A percentile compares a stretch with the other conserved stretches of the same genome.
Conservation (phyloP, 208 protist genomes). For the Wallacemonas rigidus region DNA sequence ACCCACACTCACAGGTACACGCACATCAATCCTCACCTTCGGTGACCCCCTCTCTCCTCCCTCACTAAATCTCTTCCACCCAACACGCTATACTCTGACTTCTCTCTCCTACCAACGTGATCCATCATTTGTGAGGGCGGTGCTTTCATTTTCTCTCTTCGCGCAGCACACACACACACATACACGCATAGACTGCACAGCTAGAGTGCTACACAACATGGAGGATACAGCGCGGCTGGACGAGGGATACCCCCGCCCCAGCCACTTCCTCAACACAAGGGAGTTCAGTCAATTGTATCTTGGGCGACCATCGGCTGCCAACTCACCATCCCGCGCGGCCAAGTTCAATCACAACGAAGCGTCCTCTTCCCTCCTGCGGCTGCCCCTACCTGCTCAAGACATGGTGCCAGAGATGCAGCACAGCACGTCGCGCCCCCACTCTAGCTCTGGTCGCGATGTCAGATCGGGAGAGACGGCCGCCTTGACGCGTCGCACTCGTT, state of each 20-base stretch:
- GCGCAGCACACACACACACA: not conserved
- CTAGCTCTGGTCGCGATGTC: not conserved
- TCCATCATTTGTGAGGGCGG: no score
- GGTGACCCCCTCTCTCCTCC: no score
- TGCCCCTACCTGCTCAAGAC: not conserved
- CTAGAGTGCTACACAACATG: not conserved
- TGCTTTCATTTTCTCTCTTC: no score
- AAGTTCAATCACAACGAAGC: not conserved
- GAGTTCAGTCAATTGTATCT: constrained; percentile 62
- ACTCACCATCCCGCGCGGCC: not conserved
- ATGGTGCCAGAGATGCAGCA: not conserved
- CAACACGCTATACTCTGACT: no score
- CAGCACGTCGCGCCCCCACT: not conserved
- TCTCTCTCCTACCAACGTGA: no score
- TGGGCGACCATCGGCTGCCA: not conserved
- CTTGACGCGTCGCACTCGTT: no score
- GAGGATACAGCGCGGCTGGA: not conserved
- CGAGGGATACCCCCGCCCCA: constrained; percentile 26
- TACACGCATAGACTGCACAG: not conserved
- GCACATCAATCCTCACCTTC: no score
- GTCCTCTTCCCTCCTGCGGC: constrained; percentile 9
- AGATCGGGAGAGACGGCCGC: no score
- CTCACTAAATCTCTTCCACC: no score
- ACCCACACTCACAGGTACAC: no score
- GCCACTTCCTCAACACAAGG: constrained; percentile 42